These are phyloP conservation scores for Yamadazyma paraphyllophila DNA, from an alignment of 805 yeast species.

Conservation along the genomic window DNA sequence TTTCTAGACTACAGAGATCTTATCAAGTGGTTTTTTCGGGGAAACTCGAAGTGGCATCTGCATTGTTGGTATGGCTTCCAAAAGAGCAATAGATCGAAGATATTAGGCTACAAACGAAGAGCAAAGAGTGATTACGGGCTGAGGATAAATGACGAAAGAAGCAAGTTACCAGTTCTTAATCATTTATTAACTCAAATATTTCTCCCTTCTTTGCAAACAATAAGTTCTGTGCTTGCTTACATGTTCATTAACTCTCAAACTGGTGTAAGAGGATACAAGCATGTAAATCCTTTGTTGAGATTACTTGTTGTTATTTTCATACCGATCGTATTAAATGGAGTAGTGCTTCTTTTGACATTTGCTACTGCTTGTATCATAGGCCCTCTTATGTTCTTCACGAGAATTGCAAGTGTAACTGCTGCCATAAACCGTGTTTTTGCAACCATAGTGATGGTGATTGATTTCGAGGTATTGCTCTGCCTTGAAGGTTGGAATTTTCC, in stretches of 20 bases:
- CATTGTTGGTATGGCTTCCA: slow-evolving; percentile 81
- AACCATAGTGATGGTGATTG: slow-evolving; percentile 30
- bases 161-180: slow-evolving; percentile 5
- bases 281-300: slow-evolving; percentile 56
- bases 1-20: slow-evolving; percentile 49
- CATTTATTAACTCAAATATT: slow-evolving; percentile 17
- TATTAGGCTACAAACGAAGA: slow-evolving; percentile 25
- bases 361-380: slow-evolving; percentile 38
- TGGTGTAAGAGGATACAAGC: slow-evolving; percentile 52
- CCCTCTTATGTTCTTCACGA: slow-evolving; percentile 33
- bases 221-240: slow-evolving; percentile 56
- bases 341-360: slow-evolving; percentile 30
- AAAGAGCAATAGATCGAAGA: slow-evolving; percentile 21
- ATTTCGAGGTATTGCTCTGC: slow-evolving; percentile 35
- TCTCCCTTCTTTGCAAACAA: slow-evolving; percentile 16
- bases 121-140: slow-evolving; percentile 1
- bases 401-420: slow-evolving; percentile 37
- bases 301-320: slow-evolving; percentile 49
- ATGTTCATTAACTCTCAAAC: slow-evolving; percentile 83
- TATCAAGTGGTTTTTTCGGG: slow-evolving; percentile 75
- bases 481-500: slow-evolving; percentile 44
- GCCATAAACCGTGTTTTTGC: slow-evolving; percentile 38
- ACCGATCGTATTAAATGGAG: slow-evolving; percentile 46
- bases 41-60: slow-evolving; percentile 62
- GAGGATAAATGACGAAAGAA: not conserved